These are phyloP conservation scores for Sabuloglossum arenarium DNA, from an alignment of 495 filamentous ascomycete genomes.

Conservation along the genomic window DNA sequence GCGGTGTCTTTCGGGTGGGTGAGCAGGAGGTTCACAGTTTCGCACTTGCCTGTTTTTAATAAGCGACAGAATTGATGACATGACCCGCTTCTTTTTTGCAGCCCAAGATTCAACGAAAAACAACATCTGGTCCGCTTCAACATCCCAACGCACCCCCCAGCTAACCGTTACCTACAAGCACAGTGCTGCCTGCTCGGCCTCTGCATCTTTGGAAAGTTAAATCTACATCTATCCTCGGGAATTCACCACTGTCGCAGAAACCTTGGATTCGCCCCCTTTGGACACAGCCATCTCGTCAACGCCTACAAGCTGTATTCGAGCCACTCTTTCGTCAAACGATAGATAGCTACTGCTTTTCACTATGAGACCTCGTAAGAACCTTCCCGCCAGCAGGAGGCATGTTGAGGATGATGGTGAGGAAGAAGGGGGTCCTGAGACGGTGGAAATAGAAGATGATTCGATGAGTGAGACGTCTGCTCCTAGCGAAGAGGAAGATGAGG, in stretches of 20 bases:
- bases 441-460: conserved; percentile 61
- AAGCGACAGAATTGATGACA: neutral
- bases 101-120: neutral
- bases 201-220: neutral
- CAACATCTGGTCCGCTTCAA: neutral
- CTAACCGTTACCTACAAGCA: neutral
- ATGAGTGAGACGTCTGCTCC: conserved; percentile 58
- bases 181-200: neutral
- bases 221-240: neutral
- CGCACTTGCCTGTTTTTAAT: neutral
- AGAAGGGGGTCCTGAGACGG: conserved; percentile 42
- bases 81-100: neutral
- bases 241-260: neutral
- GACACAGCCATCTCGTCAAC: neutral
- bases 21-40: neutral
- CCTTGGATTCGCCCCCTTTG: neutral
- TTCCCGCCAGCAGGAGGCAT: conserved; percentile 54
- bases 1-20: neutral
- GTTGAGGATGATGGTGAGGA: conserved; percentile 65
- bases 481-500: conserved; percentile 55
- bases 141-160: neutral
- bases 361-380: conserved; percentile 35
- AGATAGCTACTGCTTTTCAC: neutral
- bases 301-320: neutral
- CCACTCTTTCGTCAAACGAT: neutral